Conservation (phyloP, 108 stramenopile genomes). For the Cyclostephanos invisitatus region DNA sequence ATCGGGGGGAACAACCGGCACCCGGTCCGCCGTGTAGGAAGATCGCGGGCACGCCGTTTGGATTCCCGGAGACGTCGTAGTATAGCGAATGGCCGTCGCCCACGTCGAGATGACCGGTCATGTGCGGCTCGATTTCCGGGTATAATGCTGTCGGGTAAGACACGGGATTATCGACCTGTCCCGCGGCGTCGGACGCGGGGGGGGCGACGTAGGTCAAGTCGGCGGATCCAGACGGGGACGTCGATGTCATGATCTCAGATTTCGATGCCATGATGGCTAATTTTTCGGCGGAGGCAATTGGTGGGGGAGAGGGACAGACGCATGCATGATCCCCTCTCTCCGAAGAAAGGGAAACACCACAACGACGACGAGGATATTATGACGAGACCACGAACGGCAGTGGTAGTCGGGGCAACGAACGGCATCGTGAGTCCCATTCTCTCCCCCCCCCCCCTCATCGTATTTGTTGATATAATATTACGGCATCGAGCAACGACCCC, state of each 20-base stretch:
- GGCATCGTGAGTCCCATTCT: constrained; percentile 28
- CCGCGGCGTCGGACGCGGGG: neutral
- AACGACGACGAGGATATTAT: no score
- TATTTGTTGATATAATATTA: no score
- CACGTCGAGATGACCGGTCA: neutral
- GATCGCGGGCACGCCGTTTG: constrained; percentile 28
- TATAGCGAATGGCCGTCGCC: constrained; percentile 32
- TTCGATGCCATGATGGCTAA: no score
- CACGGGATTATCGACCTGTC: neutral
- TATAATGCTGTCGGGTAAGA: neutral
- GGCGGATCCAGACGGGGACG: neutral
- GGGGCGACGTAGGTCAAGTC: neutral
- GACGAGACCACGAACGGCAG: constrained; percentile 31
- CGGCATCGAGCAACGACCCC: no score
- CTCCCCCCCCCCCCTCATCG: no score
- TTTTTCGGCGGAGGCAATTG: no score
- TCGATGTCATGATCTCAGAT: no score
- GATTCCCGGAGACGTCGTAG: constrained; percentile 16
- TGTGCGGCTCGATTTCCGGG: constrained; percentile 4
- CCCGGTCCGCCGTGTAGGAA: constrained; percentile 81
- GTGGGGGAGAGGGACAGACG: no score
- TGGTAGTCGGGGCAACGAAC: constrained; percentile 58
- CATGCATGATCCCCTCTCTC: no score
- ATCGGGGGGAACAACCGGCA: constrained; percentile 56
- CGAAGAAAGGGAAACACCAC: no score